Evolutionary conservation across 192 early-diverging fungal genomes (phyloP), one percentile per base, ranked within the genome.

Genomic region (Funneliformis mosseae): DNA sequence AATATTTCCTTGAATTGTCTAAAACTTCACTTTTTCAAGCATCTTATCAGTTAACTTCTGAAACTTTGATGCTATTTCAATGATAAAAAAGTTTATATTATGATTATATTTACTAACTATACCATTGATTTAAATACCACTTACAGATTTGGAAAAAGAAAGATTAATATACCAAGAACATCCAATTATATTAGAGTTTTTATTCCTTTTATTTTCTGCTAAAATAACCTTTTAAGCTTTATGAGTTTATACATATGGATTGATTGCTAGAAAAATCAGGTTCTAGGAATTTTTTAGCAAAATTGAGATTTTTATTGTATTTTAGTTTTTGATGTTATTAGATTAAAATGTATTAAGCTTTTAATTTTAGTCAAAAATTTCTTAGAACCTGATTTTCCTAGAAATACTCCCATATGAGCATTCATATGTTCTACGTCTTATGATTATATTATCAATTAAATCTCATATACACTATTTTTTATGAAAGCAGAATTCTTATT

Each of bases 211-310:
- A 60, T 60, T 60, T 21, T 60, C 55, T 21, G 12, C 55, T 8
- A 60, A 63, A 63, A 63, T 63, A 27, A 63, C 61, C 25, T 63
- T 63, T 21, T 63, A 23, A 63, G 61, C n/a, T 63, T 63, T 21
- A 63, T 63, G 27, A 27, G 3, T 23, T 25, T 27, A 9, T n/a
- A 7, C n/a, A 63, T 63, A n/a, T n/a, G n/a, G n/a, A n/a, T n/a
- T n/a, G n/a, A n/a, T n/a, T n/a, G n/a, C n/a, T n/a, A n/a, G n/a
- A n/a, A n/a, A n/a, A n/a, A n/a, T n/a, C n/a, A n/a, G n/a, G n/a
- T n/a, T n/a, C n/a, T n/a, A n/a, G n/a, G n/a, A n/a, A n/a, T n/a
- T n/a, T n/a, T n/a, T n/a, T n/a, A n/a, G n/a, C n/a, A n/a, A n/a
- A n/a, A n/a, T n/a, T n/a, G n/a, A n/a, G n/a, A n/a, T n/a, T n/a